Evolutionary conservation across 345 rosid species (phyloP).

Genomic region (Corchorus capsularis): DNA sequence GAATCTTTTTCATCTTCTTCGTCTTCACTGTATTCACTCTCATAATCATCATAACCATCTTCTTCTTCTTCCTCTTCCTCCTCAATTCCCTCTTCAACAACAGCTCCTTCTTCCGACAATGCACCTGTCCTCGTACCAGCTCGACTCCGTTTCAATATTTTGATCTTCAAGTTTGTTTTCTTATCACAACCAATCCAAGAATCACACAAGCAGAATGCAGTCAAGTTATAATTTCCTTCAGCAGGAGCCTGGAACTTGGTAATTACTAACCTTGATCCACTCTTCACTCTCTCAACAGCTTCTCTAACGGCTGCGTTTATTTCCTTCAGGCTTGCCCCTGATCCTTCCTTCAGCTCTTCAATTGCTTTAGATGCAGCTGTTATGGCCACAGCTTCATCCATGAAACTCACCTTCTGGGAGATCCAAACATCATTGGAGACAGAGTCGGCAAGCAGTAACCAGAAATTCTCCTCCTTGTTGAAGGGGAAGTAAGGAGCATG

Average conservation of each 20-base stretch:
- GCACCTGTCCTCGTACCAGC: constrained; percentile 10
- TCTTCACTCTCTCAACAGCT: constrained; percentile 15
- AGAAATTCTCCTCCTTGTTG: constrained; percentile 95
- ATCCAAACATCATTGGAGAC: constrained; percentile 86
- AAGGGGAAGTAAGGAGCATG: constrained; percentile 87
- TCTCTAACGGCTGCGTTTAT: constrained; percentile 50
- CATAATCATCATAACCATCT: constrained; percentile 22
- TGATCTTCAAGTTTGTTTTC: constrained; percentile 18
- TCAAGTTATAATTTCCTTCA: constrained; percentile 21
- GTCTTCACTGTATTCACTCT: constrained; percentile 19
- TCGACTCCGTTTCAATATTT: constrained; percentile 8
- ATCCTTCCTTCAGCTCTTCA: constrained; percentile 47
- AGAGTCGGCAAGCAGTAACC: constrained; percentile 90
- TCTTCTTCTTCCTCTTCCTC: constrained; percentile 18
- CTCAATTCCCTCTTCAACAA: constrained; percentile 12
- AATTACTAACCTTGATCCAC: constrained; percentile 28
- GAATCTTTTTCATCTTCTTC: constrained; percentile 12
- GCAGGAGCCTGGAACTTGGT: constrained; percentile 50
- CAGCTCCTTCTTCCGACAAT: constrained; percentile 12
- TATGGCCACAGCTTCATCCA: constrained; percentile 87
- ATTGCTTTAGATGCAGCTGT: constrained; percentile 68
- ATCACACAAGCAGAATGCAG: constrained; percentile 19
- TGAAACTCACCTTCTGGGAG: constrained; percentile 92
- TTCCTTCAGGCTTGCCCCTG: constrained; percentile 80
- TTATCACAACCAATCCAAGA: constrained; percentile 21